Conservation (phyloP, 2,329 filamentous ascomycete genomes). For the Orbilia ellipsospora region DNA sequence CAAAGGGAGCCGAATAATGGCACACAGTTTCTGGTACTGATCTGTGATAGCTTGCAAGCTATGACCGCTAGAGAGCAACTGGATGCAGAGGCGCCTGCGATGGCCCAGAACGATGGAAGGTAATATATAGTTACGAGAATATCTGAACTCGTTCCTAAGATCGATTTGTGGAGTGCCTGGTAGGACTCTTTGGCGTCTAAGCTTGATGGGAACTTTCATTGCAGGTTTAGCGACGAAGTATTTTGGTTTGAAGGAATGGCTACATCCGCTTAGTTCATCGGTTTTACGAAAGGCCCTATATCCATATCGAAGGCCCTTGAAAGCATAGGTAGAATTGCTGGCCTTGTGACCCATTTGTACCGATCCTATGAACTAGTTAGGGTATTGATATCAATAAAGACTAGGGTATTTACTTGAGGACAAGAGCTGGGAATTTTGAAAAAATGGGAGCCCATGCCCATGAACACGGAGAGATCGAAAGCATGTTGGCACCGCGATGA, state of each 20-base stretch:
- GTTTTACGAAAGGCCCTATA: too few relatives aligned
- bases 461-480: too few relatives aligned
- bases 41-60: slow-evolving; percentile 15
- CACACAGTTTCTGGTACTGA: slow-evolving; percentile 5
- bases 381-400: too few relatives aligned
- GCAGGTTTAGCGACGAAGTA: not conserved
- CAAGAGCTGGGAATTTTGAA: too few relatives aligned
- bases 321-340: too few relatives aligned
- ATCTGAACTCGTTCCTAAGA: not conserved
- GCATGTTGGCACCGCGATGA: too few relatives aligned
- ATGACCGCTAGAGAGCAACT: slow-evolving; percentile 25
- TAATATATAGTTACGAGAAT: not conserved
- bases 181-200: not conserved
- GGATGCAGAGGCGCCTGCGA: slow-evolving; percentile 14
- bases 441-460: too few relatives aligned
- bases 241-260: not conserved
- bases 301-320: too few relatives aligned
- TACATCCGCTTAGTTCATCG: too few relatives aligned
- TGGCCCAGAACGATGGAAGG: not conserved
- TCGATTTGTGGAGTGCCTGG: not conserved
- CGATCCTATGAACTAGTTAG: too few relatives aligned
- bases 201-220: not conserved
- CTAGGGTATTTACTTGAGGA: too few relatives aligned
- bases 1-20: not conserved
- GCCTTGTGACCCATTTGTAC: too few relatives aligned